Percentiles rank a stretch among this genome's conserved stretches.
These are phyloP conservation scores for Lecanicillium sp. DNA, from an alignment of 2,329 filamentous ascomycete genomes.

Conservation along the genomic window DNA sequence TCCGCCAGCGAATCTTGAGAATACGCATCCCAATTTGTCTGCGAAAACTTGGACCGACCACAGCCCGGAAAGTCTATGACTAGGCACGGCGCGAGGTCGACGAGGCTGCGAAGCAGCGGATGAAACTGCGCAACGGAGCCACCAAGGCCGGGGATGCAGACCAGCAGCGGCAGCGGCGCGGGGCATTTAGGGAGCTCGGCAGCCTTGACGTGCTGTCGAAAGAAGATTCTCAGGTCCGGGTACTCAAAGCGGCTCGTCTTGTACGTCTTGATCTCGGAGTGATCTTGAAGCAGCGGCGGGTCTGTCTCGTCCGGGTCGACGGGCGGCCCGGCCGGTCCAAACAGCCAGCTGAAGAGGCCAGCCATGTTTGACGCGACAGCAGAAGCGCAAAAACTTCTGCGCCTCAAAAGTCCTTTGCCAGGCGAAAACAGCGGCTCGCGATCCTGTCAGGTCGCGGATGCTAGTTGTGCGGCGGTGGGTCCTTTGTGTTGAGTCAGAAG, in stretches of 20 bases:
- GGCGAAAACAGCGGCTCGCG: too few relatives aligned
- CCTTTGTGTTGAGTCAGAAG: too few relatives aligned
- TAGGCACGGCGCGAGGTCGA: slow-evolving; percentile 71
- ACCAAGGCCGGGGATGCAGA: slow-evolving; percentile 91
- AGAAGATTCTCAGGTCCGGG: slow-evolving; percentile 72
- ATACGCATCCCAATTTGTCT: slow-evolving; percentile 70
- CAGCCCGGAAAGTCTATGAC: slow-evolving; percentile 89
- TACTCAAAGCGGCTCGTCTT: slow-evolving; percentile 66
- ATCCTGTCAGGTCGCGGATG: too few relatives aligned
- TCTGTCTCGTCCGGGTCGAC: slow-evolving; percentile 46
- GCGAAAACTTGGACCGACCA: slow-evolving; percentile 69
- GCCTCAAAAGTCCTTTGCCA: neutral
- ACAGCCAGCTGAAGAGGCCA: slow-evolving; percentile 5
- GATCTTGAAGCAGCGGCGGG: slow-evolving; percentile 70
- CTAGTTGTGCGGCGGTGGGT: too few relatives aligned
- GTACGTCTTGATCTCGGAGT: slow-evolving; percentile 65
- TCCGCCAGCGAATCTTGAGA: slow-evolving; percentile 66
- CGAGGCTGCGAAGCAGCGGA: slow-evolving; percentile 69
- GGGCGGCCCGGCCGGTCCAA: slow-evolving; percentile 15
- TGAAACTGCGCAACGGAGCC: slow-evolving; percentile 86
- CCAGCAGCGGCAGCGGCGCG: slow-evolving; percentile 70
- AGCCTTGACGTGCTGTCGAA: slow-evolving; percentile 73
- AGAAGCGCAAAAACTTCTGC: neutral
- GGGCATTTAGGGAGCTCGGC: slow-evolving; percentile 69
- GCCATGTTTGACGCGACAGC: slow-evolving; percentile 2